These are phyloP conservation scores for Pythium aristosporum DNA, from an alignment of 352 stramenopile genomes.

Conservation along the genomic window DNA sequence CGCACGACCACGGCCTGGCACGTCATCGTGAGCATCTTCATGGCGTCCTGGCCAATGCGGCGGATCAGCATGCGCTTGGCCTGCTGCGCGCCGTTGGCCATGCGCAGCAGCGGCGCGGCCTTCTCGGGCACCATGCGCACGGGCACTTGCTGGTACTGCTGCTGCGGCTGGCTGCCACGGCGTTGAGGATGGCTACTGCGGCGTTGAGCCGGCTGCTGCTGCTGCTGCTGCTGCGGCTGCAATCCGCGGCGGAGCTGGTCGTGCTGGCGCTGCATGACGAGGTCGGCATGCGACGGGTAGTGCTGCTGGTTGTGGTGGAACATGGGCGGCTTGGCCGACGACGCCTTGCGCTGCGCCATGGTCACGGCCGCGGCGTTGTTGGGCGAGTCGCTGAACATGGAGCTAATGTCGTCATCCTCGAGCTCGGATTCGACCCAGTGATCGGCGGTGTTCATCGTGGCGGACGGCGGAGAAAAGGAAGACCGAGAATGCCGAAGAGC, in stretches of 20 bases:
- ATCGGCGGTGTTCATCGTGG: constrained; percentile 29
- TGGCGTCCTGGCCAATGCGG: constrained; percentile 74
- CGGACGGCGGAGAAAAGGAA: neutral
- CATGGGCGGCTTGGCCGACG: constrained; percentile 38
- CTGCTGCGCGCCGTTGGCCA: constrained; percentile 34
- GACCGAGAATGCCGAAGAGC: neutral
- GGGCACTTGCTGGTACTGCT: constrained; percentile 34
- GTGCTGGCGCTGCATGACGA: constrained; percentile 35
- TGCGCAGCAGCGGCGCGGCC: constrained; percentile 15
- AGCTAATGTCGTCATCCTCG: constrained; percentile 67
- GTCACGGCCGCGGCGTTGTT: constrained; percentile 36
- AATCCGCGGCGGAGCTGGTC: constrained; percentile 53
- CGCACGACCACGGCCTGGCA: constrained; percentile 77
- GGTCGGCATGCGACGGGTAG: constrained; percentile 22
- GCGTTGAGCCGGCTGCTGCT: neutral
- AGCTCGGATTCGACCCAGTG: constrained; percentile 76
- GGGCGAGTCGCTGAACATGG: constrained; percentile 75
- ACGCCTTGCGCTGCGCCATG: constrained; percentile 29
- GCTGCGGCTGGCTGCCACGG: neutral
- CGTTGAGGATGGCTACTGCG: neutral
- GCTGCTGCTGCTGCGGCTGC: constrained; percentile 35
- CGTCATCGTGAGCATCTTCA: constrained; percentile 70
- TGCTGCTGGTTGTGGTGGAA: constrained; percentile 37
- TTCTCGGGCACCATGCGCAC: constrained; percentile 58
- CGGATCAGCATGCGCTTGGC: constrained; percentile 72